Percentiles rank a stretch among this genome's conserved stretches.
These are phyloP conservation scores for Exophiala phaeomuriformis DNA, from an alignment of 2,329 filamentous ascomycete genomes.

Conservation along the genomic window DNA sequence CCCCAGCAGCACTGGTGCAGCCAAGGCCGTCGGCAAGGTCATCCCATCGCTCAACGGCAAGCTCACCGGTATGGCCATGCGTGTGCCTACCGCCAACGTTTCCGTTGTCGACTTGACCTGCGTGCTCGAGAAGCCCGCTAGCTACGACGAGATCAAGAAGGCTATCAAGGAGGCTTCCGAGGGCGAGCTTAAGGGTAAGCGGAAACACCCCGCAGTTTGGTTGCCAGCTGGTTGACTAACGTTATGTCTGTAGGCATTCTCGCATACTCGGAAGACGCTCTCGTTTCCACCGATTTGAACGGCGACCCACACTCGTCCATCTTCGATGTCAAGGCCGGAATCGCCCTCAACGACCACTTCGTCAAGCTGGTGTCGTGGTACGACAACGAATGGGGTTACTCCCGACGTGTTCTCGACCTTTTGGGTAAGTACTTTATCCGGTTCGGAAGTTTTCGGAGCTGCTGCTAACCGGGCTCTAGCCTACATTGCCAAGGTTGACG, in stretches of 20 bases:
- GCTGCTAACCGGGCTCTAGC: conserved; percentile 39
- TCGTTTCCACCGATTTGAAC: conserved; percentile 90
- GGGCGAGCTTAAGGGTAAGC: conserved; percentile 74
- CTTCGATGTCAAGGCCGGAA: conserved; percentile 99
- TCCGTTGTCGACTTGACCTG: conserved; percentile 96
- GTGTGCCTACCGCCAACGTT: conserved; percentile 97
- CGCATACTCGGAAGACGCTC: conserved; percentile 91
- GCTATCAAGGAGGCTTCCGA: conserved; percentile 81
- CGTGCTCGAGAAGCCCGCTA: conserved; percentile 79
- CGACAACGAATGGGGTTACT: conserved; percentile 99
- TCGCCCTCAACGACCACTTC: conserved; percentile 96
- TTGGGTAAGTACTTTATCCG: conserved; percentile 34
- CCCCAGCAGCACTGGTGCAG: conserved; percentile 95
- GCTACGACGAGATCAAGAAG: conserved; percentile 78
- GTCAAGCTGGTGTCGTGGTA: conserved; percentile 98
- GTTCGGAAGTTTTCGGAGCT: conserved; percentile 11
- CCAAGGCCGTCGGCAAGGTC: conserved; percentile 99
- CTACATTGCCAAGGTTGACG: conserved; percentile 73
- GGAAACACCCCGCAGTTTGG: neutral
- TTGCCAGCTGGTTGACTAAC: conserved; percentile 11
- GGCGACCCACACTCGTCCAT: conserved; percentile 92
- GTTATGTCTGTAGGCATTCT: conserved; percentile 60
- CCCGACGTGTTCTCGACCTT: conserved; percentile 84
- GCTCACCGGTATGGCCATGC: conserved; percentile 99
- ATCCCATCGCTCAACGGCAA: conserved; percentile 97